Conservation (phyloP, 75 land plant species). For the Isoetes taiwanensis region DNA sequence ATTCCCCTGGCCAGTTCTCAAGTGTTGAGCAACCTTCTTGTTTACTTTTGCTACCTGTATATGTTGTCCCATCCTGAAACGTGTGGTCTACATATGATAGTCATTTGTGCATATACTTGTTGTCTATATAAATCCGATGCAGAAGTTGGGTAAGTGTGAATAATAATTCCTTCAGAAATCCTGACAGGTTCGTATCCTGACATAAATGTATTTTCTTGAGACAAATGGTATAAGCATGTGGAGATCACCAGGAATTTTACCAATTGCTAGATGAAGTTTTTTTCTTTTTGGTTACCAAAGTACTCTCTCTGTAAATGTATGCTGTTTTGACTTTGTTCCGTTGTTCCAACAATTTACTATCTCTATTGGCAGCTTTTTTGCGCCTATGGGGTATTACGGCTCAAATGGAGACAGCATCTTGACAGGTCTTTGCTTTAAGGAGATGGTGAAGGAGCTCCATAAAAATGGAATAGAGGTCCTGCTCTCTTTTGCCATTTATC, state of each 20-base stretch:
- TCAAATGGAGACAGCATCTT: slow-evolving; percentile 25
- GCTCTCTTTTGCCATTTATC: not conserved
- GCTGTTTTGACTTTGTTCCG: not conserved
- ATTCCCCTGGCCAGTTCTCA: no score
- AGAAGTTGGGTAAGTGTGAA: no score
- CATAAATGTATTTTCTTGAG: no score
- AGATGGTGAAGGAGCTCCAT: slow-evolving; percentile 75
- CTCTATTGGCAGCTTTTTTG: slow-evolving; percentile 51
- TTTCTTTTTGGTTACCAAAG: not conserved
- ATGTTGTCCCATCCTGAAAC: no score
- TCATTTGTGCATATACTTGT: no score
- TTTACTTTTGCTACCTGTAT: no score
- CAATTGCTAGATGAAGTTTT: not conserved
- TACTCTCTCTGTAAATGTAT: not conserved
- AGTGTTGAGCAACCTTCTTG: no score
- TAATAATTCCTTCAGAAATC: no score
- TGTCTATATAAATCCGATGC: no score
- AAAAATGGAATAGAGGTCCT: slow-evolving; percentile 61
- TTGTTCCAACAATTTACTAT: not conserved
- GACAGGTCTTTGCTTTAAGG: slow-evolving; percentile 56
- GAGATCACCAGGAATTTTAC: not conserved
- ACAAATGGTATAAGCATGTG: no score
- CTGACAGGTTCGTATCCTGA: no score
- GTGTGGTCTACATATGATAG: no score
- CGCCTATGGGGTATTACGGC: slow-evolving; percentile 45